Evolutionary conservation across 2,329 filamentous ascomycete genomes (phyloP).

Genomic region (Helicocarpus griseus): DNA sequence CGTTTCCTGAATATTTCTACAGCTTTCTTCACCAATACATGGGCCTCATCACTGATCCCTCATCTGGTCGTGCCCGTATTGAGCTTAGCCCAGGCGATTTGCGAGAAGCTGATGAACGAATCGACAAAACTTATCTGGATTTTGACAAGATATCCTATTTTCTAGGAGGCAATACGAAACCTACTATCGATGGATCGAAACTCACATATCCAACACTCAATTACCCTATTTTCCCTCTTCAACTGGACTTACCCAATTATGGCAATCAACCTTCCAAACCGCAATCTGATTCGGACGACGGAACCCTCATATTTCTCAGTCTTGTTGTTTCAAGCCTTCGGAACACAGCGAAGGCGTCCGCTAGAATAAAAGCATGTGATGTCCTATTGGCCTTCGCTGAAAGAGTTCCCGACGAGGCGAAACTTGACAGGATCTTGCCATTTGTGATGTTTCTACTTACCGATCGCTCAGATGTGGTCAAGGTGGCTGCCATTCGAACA

Average conservation of each 20-base stretch:
- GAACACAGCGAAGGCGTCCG: constrained; percentile 80
- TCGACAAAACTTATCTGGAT: constrained; percentile 84
- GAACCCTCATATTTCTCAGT: constrained; percentile 83
- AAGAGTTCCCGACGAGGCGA: constrained; percentile 85
- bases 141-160: constrained; percentile 98
- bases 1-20: constrained; percentile 95
- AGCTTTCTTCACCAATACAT: constrained; percentile 97
- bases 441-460: constrained; percentile 76
- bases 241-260: constrained; percentile 78
- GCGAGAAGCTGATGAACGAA: constrained; percentile 83
- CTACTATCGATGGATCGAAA: constrained; percentile 25
- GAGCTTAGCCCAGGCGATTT: constrained; percentile 61
- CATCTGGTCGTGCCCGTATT: constrained; percentile 63
- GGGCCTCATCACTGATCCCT: constrained; percentile 86
- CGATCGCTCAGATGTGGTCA: constrained; percentile 75
- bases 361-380: constrained; percentile 81
- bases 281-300: constrained; percentile 65
- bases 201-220: constrained; percentile 24
- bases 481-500: constrained; percentile 73
- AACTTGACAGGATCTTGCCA: constrained; percentile 83
- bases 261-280: constrained; percentile 57
- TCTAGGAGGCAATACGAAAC: constrained; percentile 60
- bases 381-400: constrained; percentile 86
- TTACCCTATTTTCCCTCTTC: constrained; percentile 52
- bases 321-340: constrained; percentile 80